Evolutionary conservation across 1,284 basidiomycete species (phyloP).

Genomic region (Stereum hirsutum): DNA sequence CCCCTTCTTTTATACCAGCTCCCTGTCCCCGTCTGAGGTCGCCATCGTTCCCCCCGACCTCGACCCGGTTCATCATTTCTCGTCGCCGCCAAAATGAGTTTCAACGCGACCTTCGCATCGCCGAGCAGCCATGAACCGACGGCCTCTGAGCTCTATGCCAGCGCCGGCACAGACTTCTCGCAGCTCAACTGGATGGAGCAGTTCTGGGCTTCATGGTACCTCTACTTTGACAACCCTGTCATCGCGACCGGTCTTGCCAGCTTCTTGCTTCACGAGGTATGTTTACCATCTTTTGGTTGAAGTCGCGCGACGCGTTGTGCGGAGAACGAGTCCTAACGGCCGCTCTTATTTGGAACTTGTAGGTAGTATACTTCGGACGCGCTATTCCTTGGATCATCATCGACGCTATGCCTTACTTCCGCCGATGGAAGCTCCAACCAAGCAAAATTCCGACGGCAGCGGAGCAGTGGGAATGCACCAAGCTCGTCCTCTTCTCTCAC

Average conservation of each 20-base stretch:
- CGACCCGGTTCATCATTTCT: no score
- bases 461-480: constrained; percentile 96
- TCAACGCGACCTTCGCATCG: constrained; percentile 7
- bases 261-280: constrained; percentile 89
- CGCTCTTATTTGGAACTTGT: constrained; percentile 1
- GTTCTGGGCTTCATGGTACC: constrained; percentile 79
- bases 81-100: constrained; percentile 10
- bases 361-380: constrained; percentile 97
- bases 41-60: no score
- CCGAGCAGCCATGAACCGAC: constrained; percentile 6
- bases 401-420: constrained; percentile 90
- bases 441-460: constrained; percentile 71
- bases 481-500: constrained; percentile 90
- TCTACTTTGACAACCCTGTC: constrained; percentile 82
- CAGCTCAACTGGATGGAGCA: constrained; percentile 71
- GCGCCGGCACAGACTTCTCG: constrained; percentile 43
- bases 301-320: neutral
- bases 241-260: constrained; percentile 93
- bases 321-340: neutral
- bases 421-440: constrained; percentile 91
- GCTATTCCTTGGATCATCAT: constrained; percentile 95
- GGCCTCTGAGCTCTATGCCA: constrained; percentile 39
- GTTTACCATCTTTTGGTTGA: constrained; percentile 18
- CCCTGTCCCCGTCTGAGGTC: no score
- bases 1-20: no score